Conservation (phyloP, 2,329 filamentous ascomycete genomes). For the Trichophyton simii region DNA sequence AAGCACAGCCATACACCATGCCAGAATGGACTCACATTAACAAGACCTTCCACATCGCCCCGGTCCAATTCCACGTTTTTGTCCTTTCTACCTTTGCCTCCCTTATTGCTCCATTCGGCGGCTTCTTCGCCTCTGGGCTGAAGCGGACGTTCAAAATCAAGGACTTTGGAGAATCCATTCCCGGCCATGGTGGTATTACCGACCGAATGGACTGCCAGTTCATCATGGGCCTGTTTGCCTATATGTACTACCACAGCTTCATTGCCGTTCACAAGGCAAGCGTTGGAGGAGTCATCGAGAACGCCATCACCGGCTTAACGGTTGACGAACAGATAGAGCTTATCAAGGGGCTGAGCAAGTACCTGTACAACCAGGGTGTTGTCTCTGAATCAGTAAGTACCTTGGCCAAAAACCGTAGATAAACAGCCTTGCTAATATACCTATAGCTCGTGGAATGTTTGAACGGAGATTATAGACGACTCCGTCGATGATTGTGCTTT, state of each 20-base stretch:
- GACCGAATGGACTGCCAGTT: conserved; percentile 99
- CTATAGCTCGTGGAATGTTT: conserved; percentile 28
- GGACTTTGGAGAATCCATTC: conserved; percentile 97
- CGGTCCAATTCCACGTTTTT: conserved; percentile 88
- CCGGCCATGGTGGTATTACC: conserved; percentile 93
- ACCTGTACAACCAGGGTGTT: conserved; percentile 51
- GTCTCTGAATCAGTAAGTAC: conserved; percentile 41
- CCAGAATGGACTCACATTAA: conserved; percentile 59
- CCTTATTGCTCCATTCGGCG: conserved; percentile 90
- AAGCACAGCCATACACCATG: conserved; percentile 60
- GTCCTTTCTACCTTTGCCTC: conserved; percentile 88
- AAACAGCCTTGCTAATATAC: conserved; percentile 13
- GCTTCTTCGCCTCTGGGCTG: conserved; percentile 93
- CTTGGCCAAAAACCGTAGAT: background rate
- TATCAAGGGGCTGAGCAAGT: conserved; percentile 49
- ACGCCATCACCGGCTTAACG: conserved; percentile 76
- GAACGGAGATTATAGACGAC: conserved; percentile 22
- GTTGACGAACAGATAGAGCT: conserved; percentile 81
- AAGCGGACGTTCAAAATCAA: conserved; percentile 99
- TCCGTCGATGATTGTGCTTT: conserved; percentile 14
- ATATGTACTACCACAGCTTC: conserved; percentile 97
- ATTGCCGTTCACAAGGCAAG: conserved; percentile 78
- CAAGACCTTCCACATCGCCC: conserved; percentile 63
- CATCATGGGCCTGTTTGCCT: conserved; percentile 98
- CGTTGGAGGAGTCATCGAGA: conserved; percentile 78